Base-by-base conservation (phyloP, 805 yeast genomes). In the Jamesozyma lodderae region DNA sequence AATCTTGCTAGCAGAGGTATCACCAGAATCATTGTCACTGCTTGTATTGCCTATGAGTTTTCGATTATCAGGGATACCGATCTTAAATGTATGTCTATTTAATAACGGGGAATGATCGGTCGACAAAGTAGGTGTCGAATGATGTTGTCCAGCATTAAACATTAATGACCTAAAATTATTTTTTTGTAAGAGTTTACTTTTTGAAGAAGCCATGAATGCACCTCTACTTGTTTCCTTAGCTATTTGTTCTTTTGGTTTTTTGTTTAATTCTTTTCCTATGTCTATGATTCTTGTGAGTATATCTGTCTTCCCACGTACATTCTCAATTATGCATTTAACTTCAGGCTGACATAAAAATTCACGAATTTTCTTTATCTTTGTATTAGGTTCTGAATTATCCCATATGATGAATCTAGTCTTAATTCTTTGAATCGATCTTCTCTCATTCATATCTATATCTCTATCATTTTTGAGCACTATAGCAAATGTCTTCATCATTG, bases 401-500 rank as follows among this genome's bases (percentile, higher is more conserved):
- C 44, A 43, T 16, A 45, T 18, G 7, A 45, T 14, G 7, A 38
- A 17, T 19, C 23, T 42, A 10, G 36, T 20, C 13, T 32, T 26
- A 4, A 8, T 5, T 22, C 24, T 16, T 10, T 14, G 21, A 6
- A 15, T 10, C 15, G 11, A 4, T 25, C 21, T 11, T 11, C 37
- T 36, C 18, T 33, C 36, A 15, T 34, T 40, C 22, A 46, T 35
- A 28, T 33, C 33, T 4, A 47, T 25, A 16, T 24, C 23, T 25
- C 48, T 38, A 6, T 42, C 22, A 7, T 40, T 35, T 15, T 32
- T 44, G 22, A 56, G 39, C 2, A 41, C 18, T 16, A 53, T 27
- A 16, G 48, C 59, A 28, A 56, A 38, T 16, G 35, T 36, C 7
- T 42, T 26, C 26, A 35, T 38, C 3, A 35, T 34, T 20, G 41